Base-by-base conservation (phyloP, 148 eudicot genomes). In the Gaultheria prostrata region DNA sequence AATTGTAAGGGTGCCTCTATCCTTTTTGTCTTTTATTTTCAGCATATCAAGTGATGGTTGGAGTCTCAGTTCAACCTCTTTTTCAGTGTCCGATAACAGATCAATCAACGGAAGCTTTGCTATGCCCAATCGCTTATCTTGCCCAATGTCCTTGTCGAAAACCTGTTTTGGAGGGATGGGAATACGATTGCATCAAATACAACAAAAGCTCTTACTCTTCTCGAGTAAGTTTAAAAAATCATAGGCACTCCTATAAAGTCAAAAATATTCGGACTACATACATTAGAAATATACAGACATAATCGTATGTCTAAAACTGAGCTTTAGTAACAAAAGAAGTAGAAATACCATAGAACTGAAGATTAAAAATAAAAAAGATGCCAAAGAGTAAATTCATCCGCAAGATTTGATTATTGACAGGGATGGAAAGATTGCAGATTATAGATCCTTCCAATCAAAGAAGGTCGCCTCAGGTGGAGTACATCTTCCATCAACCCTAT, bases 61-160 rank as follows among this genome's bases (percentile, higher is more conserved):
- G 89, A 97, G 90, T 88, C 94, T 88, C 59, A 97, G 70, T 20
- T 93, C 93, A 71, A 89, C 24, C 85, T 97, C 95, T 83, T 91
- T 93, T 43, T 79, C 70, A 49, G 76, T 85, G 70, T 90, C 99
- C 82, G 92, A 82, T 85, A 86, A 91, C 89, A 97, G 87, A 57
- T 94, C 97, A 59, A 74, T 83, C 54, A 97, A 84, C n/a, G 93
- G 89, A 54, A 94, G 80, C 83, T 94, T 97, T 69, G 94, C 87
- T 50, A 91, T 83, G 54, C 99, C 99, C 81, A 97, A 73, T 86
- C 91, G 89, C 91, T 94, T 90, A 86, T 97, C 99, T 80, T 92
- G 95, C 78, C 99, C 99, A 82, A 97, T 90, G 84, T 97, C 99
- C 85, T 93, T 21, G 86, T 97, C 99, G 78, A 82, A 93, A 48